phyloP scores from a whole-genome alignment of 176 grass and related monocot genomes.

The Pontederia crassipes region DNA sequence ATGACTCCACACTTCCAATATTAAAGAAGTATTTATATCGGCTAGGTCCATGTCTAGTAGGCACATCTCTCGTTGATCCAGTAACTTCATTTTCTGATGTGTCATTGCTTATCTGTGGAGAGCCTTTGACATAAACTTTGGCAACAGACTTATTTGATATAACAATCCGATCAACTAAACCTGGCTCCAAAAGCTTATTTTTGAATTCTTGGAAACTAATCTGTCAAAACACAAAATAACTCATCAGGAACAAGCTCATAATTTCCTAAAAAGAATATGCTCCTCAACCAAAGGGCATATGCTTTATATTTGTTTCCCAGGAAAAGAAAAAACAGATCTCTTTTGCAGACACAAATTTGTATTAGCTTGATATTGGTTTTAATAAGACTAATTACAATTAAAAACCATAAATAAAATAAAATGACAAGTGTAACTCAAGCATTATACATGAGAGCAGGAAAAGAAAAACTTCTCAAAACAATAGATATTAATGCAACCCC shows the following conservation, averaged over 20 bases:
- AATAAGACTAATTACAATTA: no score
- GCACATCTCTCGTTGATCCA: conserved; percentile 36
- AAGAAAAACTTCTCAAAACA: no score
- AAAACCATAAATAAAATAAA: no score
- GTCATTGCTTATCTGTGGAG: conserved; percentile 31
- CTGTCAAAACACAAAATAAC: conserved; percentile 31
- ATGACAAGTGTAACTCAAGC: no score
- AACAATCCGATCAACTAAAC: conserved; percentile 89
- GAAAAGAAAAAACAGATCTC: no score
- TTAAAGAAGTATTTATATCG: conserved; percentile 80
- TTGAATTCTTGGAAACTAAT: conserved; percentile 98
- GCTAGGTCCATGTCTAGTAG: conserved; percentile 30
- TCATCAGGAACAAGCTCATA: neutral
- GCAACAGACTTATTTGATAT: conserved; percentile 81
- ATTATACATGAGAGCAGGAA: no score
- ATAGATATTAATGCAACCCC: no score
- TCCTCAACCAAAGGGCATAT: neutral
- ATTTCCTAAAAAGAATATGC: no score
- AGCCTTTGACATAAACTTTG: conserved; percentile 63
- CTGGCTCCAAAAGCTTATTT: conserved; percentile 76
- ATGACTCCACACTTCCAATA: conserved; percentile 90
- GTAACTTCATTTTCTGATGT: conserved; percentile 30
- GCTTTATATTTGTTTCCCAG: no score
- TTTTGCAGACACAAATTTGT: no score
- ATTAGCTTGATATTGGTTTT: no score